Percentiles rank a stretch among this genome's conserved stretches.
phyloP scores from a whole-genome alignment of 2,329 filamentous ascomycete species.

The Xylariaceae sp. region DNA sequence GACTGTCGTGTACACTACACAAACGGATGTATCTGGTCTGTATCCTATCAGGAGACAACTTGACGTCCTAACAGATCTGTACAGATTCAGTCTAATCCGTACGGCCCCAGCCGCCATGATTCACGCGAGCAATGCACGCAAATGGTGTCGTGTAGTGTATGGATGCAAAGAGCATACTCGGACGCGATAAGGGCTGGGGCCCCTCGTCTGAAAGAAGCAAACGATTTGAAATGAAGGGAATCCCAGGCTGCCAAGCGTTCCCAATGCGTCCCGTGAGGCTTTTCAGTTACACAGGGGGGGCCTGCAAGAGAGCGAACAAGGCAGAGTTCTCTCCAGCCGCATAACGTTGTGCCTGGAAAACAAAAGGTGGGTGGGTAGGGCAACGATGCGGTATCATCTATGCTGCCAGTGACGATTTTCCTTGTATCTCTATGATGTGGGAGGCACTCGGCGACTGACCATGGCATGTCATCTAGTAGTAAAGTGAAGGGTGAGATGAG shows the following conservation, averaged over 20 bases:
- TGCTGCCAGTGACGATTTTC: background rate
- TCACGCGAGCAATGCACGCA: background rate
- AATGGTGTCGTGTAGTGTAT: background rate
- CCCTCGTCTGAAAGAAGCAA: background rate
- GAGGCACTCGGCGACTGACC: background rate
- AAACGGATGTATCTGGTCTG: no score
- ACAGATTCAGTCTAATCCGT: background rate
- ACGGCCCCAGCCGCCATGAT: background rate
- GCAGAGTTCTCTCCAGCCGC: background rate
- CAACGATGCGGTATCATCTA: conserved; percentile 9
- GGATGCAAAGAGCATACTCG: background rate
- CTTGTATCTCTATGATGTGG: conserved; percentile 17
- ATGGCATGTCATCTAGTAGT: background rate
- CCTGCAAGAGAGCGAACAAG: background rate
- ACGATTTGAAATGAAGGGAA: conserved; percentile 1
- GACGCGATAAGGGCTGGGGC: background rate
- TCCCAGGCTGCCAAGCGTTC: conserved; percentile 4
- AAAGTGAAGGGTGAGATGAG: background rate
- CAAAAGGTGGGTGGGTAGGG: background rate
- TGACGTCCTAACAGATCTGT: background rate
- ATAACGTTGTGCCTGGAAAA: conserved; percentile 2
- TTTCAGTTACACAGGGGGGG: conserved; percentile 10
- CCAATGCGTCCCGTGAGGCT: conserved; percentile 11
- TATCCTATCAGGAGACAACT: background rate
- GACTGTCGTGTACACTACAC: no score